Evolutionary conservation across 2,329 filamentous ascomycete species (phyloP).

Genomic region (Teratosphaeria viscida): DNA sequence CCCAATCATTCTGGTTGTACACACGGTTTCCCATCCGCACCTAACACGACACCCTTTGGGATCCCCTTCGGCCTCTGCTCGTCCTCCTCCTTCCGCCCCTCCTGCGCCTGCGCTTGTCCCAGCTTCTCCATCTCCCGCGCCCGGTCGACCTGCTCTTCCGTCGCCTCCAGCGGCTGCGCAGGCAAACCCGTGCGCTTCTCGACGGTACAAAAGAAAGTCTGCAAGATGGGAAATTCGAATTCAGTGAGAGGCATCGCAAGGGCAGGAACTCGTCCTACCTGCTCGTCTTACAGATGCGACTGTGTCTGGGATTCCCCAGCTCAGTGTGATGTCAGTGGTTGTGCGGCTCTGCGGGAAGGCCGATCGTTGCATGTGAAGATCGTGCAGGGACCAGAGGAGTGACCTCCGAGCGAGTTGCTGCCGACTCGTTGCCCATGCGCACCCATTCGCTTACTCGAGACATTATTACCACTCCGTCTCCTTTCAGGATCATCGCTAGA

Average conservation of each 20-base stretch:
- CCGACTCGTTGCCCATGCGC: too few relatives aligned
- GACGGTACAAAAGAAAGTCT: constrained; percentile 28
- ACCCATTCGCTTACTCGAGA: too few relatives aligned
- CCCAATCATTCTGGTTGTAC: constrained; percentile 22
- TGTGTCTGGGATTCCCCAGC: not conserved
- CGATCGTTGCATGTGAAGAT: not conserved
- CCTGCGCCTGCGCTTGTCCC: constrained; percentile 7
- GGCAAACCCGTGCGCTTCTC: constrained; percentile 28
- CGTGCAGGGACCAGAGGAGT: not conserved
- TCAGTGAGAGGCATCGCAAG: constrained; percentile 25
- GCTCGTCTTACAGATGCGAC: not conserved
- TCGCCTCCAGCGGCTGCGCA: constrained; percentile 25
- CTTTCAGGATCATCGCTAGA: too few relatives aligned
- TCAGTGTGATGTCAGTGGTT: not conserved
- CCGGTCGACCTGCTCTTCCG: constrained; percentile 16
- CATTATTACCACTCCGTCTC: too few relatives aligned
- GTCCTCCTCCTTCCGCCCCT: constrained; percentile 8
- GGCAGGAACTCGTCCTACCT: not conserved
- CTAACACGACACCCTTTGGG: constrained; percentile 63
- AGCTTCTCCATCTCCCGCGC: constrained; percentile 18
- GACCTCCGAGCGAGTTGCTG: too few relatives aligned
- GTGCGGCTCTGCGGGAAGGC: not conserved
- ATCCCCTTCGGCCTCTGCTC: constrained; percentile 41
- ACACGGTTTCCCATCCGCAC: constrained; percentile 77
- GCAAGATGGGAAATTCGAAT: constrained; percentile 28